phyloP scores from a whole-genome alignment of 1,139 yeast genomes.

The Debaryomyces singareniensis region DNA sequence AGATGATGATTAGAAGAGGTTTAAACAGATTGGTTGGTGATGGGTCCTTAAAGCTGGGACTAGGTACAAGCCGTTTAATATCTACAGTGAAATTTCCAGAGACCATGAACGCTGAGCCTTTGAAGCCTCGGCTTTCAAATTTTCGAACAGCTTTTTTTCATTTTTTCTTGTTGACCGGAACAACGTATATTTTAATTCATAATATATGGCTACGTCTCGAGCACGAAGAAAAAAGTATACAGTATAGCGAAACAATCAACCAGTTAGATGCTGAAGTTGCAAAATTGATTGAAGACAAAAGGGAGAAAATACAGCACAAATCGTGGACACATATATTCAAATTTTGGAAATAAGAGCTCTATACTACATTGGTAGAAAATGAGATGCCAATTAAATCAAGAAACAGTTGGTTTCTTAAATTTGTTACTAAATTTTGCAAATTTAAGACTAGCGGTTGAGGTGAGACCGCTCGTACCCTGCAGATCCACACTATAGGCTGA shows the following conservation, averaged over 20 bases:
- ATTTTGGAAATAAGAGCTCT: constrained; percentile 16
- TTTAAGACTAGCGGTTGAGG: constrained; percentile 29
- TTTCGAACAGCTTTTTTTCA: constrained; percentile 35
- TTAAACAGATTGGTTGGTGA: too few relatives aligned
- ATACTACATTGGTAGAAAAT: too few relatives aligned
- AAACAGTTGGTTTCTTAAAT: constrained; percentile 19
- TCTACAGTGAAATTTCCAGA: constrained; percentile 8
- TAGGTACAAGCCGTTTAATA: too few relatives aligned
- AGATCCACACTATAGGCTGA: constrained; percentile 17
- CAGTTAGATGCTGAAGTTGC: constrained; percentile 27
- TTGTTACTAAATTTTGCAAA: constrained; percentile 38
- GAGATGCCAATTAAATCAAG: too few relatives aligned
- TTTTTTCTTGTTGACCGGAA: constrained; percentile 35
- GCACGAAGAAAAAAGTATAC: constrained; percentile 21
- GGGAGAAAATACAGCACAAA: constrained; percentile 12
- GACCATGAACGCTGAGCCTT: constrained; percentile 1
- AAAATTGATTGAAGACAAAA: constrained; percentile 23
- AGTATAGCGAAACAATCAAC: constrained; percentile 17
- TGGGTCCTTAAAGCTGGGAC: too few relatives aligned
- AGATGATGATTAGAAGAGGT: too few relatives aligned
- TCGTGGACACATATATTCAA: constrained; percentile 16
- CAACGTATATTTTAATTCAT: constrained; percentile 33
- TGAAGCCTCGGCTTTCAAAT: constrained; percentile 30
- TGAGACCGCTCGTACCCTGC: constrained; percentile 16
- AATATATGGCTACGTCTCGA: constrained; percentile 28